These are phyloP conservation scores for Hyphopichia fennica DNA, from an alignment of 1,139 yeast genomes.

Conservation along the genomic window DNA sequence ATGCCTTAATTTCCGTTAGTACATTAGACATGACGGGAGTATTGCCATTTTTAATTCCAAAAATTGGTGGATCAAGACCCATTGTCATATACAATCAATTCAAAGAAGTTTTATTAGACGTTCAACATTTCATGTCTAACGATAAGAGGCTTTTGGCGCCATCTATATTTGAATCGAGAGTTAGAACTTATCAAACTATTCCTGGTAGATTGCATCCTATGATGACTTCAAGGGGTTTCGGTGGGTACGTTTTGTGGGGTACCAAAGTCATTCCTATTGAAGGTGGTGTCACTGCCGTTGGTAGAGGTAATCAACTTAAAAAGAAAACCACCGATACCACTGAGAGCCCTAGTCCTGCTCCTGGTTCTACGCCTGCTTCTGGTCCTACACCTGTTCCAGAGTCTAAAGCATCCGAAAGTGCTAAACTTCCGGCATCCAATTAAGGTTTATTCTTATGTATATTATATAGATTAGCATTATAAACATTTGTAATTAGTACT, in stretches of 20 bases:
- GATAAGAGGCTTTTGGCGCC: slow-evolving; percentile 82
- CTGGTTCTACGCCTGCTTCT: background rate
- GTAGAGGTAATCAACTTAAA: slow-evolving; percentile 37
- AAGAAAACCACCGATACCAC: background rate
- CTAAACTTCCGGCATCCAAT: background rate
- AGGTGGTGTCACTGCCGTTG: slow-evolving; percentile 52
- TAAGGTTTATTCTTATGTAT: background rate
- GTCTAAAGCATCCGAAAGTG: background rate
- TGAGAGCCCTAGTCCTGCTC: background rate
- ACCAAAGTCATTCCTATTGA: slow-evolving; percentile 76
- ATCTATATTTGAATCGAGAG: slow-evolving; percentile 76
- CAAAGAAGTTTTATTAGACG: slow-evolving; percentile 74
- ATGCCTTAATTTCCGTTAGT: slow-evolving; percentile 73
- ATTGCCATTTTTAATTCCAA: slow-evolving; percentile 60
- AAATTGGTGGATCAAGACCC: slow-evolving; percentile 85
- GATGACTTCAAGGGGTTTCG: slow-evolving; percentile 92
- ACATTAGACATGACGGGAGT: slow-evolving; percentile 69
- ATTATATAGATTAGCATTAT: background rate
- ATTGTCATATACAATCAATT: slow-evolving; percentile 77
- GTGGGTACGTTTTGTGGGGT: slow-evolving; percentile 85
- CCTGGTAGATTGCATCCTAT: slow-evolving; percentile 94
- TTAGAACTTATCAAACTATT: slow-evolving; percentile 85
- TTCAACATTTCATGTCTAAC: slow-evolving; percentile 63
- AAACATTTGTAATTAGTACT: background rate
- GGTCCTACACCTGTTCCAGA: background rate